Conservation (phyloP, 176 grass and related monocot species). For the Guadua angustifolia region DNA sequence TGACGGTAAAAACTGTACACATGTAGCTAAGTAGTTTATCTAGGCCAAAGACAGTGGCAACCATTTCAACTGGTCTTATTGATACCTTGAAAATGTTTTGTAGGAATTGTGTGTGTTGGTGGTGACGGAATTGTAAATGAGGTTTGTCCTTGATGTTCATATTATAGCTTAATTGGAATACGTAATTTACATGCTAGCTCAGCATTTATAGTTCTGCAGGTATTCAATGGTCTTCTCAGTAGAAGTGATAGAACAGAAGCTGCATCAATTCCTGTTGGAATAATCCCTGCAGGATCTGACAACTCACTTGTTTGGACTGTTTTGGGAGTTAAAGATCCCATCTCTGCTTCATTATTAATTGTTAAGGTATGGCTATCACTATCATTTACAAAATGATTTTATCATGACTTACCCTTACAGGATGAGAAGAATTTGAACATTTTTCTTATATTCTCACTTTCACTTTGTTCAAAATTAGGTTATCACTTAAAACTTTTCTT, state of each 20-base stretch:
- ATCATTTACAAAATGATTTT: conserved; percentile 12
- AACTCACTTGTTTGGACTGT: conserved; percentile 99
- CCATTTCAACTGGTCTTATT: conserved; percentile 29
- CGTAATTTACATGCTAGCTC: conserved; percentile 28
- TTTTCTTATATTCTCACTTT: conserved; percentile 19
- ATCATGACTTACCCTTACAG: conserved; percentile 4
- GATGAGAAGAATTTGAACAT: conserved; percentile 4
- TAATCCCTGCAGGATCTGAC: conserved; percentile 98
- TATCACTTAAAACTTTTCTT: conserved; percentile 31
- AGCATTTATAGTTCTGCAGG: conserved; percentile 57
- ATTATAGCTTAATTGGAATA: conserved; percentile 15
- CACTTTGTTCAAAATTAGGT: conserved; percentile 4
- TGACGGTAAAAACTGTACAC: conserved; percentile 66
- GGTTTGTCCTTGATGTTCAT: conserved; percentile 56
- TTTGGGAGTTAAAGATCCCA: conserved; percentile 93
- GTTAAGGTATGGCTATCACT: conserved; percentile 63
- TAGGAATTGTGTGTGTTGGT: conserved; percentile 93
- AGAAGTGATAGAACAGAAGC: conserved; percentile 89
- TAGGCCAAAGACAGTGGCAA: conserved; percentile 18
- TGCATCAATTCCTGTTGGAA: conserved; percentile 93
- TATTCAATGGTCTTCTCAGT: conserved; percentile 92
- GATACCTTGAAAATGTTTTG: conserved; percentile 34
- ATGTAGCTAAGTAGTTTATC: conserved; percentile 38
- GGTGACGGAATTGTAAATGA: conserved; percentile 99
- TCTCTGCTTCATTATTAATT: conserved; percentile 91